Conservation (phyloP, 352 stramenopile species). For the Hyaloperonospora brassicae region DNA sequence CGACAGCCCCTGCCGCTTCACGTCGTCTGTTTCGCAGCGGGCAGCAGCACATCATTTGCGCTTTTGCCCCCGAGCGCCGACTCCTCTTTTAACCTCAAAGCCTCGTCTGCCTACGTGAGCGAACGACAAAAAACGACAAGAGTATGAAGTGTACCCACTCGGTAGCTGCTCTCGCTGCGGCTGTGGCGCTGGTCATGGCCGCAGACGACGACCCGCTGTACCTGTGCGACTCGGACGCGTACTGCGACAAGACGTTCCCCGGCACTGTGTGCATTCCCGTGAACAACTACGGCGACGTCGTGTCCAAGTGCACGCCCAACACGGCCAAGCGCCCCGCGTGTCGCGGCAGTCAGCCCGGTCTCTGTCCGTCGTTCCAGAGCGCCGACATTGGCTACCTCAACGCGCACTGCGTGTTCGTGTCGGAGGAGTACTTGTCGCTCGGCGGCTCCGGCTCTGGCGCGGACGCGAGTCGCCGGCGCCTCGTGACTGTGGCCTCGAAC, state of each 20-base stretch:
- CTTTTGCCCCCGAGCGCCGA: too few species aligned
- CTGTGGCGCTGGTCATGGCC: constrained; percentile 20
- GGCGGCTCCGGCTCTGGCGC: constrained; percentile 18
- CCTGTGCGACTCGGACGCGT: constrained; percentile 54
- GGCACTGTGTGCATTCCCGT: constrained; percentile 72
- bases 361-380: constrained; percentile 77
- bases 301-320: constrained; percentile 79
- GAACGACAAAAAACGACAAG: background rate
- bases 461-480: constrained; percentile 12
- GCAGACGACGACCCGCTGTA: constrained; percentile 36
- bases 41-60: too few species aligned
- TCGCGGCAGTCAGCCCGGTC: constrained; percentile 49
- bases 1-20: too few species aligned
- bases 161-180: constrained; percentile 28
- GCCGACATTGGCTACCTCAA: constrained; percentile 67
- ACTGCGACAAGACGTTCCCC: constrained; percentile 60
- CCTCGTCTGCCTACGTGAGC: too few species aligned
- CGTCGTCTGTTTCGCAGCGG: too few species aligned
- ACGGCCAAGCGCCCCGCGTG: constrained; percentile 66
- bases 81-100: too few species aligned
- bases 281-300: constrained; percentile 63
- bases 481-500: constrained; percentile 13
- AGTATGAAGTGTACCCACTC: constrained; percentile 39
- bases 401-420: constrained; percentile 75
- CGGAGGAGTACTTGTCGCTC: constrained; percentile 36